These are phyloP conservation scores for Eucalyptus globulus DNA, from an alignment of 345 rosid species.

Conservation along the genomic window DNA sequence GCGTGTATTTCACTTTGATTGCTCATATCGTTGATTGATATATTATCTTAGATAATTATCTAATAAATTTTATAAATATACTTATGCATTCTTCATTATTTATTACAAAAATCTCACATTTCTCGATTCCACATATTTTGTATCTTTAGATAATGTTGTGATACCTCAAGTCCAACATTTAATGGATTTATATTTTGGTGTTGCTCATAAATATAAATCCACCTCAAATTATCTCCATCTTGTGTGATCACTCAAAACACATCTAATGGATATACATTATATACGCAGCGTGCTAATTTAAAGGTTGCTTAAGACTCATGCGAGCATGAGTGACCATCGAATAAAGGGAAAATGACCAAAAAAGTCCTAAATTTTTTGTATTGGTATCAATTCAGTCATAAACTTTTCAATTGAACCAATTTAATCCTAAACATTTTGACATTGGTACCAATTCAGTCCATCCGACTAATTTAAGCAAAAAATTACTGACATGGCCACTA, in stretches of 20 bases:
- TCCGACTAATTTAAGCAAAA: too few species aligned
- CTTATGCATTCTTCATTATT: background rate
- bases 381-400: accelerated
- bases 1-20: background rate
- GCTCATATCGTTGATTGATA: background rate
- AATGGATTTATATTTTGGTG: background rate
- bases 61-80: background rate
- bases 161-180: background rate
- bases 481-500: accelerated
- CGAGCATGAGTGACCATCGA: background rate
- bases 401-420: too few species aligned
- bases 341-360: too few species aligned
- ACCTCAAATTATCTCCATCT: background rate
- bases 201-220: background rate
- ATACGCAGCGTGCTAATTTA: background rate
- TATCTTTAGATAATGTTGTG: background rate
- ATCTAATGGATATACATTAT: too few species aligned
- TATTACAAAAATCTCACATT: background rate
- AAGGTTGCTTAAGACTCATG: background rate
- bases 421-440: too few species aligned
- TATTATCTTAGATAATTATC: background rate
- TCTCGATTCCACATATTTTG: background rate
- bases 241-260: background rate
- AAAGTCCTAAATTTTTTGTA: too few species aligned
- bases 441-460: too few species aligned